Conservation (phyloP, 345 rosid species). For the Gossypium thurberi region DNA sequence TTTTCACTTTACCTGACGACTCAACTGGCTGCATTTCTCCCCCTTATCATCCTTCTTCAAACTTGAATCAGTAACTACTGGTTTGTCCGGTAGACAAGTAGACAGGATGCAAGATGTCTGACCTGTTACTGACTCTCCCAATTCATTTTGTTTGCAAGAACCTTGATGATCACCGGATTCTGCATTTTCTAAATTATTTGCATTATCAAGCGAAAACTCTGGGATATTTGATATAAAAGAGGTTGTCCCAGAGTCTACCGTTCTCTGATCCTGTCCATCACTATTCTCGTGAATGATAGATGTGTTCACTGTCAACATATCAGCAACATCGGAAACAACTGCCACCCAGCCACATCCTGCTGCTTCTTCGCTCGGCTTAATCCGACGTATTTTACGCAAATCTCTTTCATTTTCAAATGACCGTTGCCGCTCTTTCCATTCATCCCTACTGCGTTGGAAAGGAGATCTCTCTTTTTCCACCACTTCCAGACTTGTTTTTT, state of each 20-base stretch:
- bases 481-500: slow-evolving; percentile 13
- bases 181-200: slow-evolving; percentile 12
- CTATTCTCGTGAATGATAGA: slow-evolving; percentile 10
- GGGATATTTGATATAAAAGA: slow-evolving; percentile 33
- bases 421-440: slow-evolving; percentile 15
- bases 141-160: slow-evolving; percentile 17
- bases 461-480: slow-evolving; percentile 5
- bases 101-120: slow-evolving; percentile 28
- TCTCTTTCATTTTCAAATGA: slow-evolving; percentile 29
- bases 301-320: slow-evolving; percentile 24
- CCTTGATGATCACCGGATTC: slow-evolving; percentile 11
- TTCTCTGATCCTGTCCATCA: slow-evolving; percentile 23
- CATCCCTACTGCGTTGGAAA: slow-evolving; percentile 9
- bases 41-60: slow-evolving; percentile 25
- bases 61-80: slow-evolving; percentile 22
- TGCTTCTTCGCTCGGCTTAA: slow-evolving; percentile 25
- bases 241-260: slow-evolving; percentile 27
- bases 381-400: slow-evolving; percentile 30
- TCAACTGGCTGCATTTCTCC: slow-evolving; percentile 21
- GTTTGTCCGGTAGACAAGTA: slow-evolving; percentile 18
- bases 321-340: slow-evolving; percentile 32
- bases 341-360: slow-evolving; percentile 26
- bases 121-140: slow-evolving; percentile 16
- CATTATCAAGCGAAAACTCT: slow-evolving; percentile 27
- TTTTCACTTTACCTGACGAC: slow-evolving; percentile 35